Base-by-base conservation (phyloP, 108 stramenopile genomes). In the Conticribra guillardii region DNA sequence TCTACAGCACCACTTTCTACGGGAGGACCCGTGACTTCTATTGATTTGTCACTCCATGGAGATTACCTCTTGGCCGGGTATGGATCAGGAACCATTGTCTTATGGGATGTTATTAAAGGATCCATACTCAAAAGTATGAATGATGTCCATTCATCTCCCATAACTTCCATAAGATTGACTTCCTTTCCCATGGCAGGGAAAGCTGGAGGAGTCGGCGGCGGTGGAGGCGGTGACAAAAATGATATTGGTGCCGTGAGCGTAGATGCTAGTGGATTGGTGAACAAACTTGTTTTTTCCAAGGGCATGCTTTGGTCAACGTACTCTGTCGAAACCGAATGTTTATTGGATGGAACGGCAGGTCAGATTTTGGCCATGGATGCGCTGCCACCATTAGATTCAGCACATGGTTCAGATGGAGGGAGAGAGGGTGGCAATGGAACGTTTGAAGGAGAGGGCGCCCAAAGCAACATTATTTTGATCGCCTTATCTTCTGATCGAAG, bases 291-390 rank as follows among this genome's bases (percentile, higher is more conserved):
- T 32, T 94, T 97, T 74, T 52, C 83, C 27, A 88, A 84, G 32
- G 88, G 80, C 24, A 80, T 93, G 65, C 69, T 93, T 28, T 89
- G 89, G 88, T 62, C 76, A 15, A 75, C 85, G 24, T 95, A 91
- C 48, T 82, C 76, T 29, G 80, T 83, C 52, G 96, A 97, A 22
- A 85, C 87, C 4, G 96, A 94, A 55, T 95, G 94, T 79, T 68
- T 97, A 33, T 64, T 97, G 41, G 96, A 97, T 79, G 96, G 94
- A 0, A 93, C 87, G 7, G 90, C 94, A 7, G 91, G 91, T 14
- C 88, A 87, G 69, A 92, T 92, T 30, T 65, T 93, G 37, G 89
- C 89, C 5, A 80, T 88, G 82, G 85, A 89, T 71, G 86, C 86
- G 4, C 59, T 89, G 30, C 67, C 73, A n/a, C 87, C 90, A 1